Evolutionary conservation across 257 asterid genomes (phyloP).

Genomic region (Echium plantagineum): DNA sequence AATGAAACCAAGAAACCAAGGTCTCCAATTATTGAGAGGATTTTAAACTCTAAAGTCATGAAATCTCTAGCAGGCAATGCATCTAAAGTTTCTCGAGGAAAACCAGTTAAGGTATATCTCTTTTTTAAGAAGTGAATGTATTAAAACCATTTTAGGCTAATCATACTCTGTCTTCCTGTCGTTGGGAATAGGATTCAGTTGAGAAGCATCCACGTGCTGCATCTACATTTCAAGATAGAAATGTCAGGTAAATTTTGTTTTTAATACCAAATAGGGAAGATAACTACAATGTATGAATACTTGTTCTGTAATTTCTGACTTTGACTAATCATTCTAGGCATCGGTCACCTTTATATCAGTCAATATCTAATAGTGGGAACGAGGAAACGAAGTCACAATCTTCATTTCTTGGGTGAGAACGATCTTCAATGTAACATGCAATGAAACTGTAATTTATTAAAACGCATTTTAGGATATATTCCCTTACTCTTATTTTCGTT

Average conservation of each 20-base stretch:
- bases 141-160: not conserved
- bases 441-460: too few species aligned
- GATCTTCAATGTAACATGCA: not conserved
- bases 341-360: not conserved
- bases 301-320: not conserved
- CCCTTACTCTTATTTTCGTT: not conserved
- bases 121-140: not conserved
- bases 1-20: conserved; percentile 24
- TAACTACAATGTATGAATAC: not conserved
- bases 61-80: conserved; percentile 31
- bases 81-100: conserved; percentile 28
- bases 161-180: not conserved
- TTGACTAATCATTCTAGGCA: not conserved
- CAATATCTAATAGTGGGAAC: not conserved
- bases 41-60: conserved; percentile 23
- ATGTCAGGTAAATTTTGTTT: conserved; percentile 27
- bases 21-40: conserved; percentile 34
- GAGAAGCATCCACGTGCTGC: conserved; percentile 19
- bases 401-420: not conserved
- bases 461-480: not conserved
- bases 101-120: conserved; percentile 37
- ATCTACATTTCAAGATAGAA: conserved; percentile 25
- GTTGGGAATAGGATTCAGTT: not conserved
- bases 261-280: not conserved
- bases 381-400: not conserved